phyloP scores from a whole-genome alignment of 176 grass and related monocot genomes.

The Triticum dicoccoides region DNA sequence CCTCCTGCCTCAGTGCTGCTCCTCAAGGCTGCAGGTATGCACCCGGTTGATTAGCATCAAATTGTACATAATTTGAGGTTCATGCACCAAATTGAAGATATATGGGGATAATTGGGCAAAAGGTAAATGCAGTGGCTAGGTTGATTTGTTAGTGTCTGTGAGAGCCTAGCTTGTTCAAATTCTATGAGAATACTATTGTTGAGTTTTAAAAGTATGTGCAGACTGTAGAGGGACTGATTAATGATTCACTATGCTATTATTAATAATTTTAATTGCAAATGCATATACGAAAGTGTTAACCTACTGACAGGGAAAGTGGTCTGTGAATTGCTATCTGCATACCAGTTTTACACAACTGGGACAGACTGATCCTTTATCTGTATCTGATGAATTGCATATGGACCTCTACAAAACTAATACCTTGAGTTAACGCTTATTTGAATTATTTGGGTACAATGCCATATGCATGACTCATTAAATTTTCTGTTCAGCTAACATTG shows the following conservation, averaged over 20 bases:
- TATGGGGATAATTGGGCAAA: not conserved
- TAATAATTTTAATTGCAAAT: not conserved
- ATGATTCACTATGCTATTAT: not conserved
- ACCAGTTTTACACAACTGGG: not conserved
- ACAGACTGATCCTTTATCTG: not conserved
- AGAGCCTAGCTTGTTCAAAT: not conserved
- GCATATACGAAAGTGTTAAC: not conserved
- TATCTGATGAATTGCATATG: not conserved
- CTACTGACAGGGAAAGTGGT: not conserved
- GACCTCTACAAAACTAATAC: not conserved
- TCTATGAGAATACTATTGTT: not conserved
- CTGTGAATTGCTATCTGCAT: not conserved
- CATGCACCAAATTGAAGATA: not conserved
- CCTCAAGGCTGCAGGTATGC: slow-evolving; percentile 89
- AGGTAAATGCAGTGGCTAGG: not conserved
- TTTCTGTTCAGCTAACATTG: no score
- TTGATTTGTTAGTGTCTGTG: not conserved
- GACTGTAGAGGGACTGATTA: not conserved
- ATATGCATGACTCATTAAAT: not conserved
- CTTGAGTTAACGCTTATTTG: not conserved
- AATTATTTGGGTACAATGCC: not conserved
- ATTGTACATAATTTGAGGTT: not conserved
- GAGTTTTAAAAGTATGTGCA: not conserved
- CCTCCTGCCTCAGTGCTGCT: slow-evolving; percentile 92
- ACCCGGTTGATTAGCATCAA: not conserved